phyloP scores from a whole-genome alignment of 164 flowering plant genomes.

The Aristolochia californica region DNA sequence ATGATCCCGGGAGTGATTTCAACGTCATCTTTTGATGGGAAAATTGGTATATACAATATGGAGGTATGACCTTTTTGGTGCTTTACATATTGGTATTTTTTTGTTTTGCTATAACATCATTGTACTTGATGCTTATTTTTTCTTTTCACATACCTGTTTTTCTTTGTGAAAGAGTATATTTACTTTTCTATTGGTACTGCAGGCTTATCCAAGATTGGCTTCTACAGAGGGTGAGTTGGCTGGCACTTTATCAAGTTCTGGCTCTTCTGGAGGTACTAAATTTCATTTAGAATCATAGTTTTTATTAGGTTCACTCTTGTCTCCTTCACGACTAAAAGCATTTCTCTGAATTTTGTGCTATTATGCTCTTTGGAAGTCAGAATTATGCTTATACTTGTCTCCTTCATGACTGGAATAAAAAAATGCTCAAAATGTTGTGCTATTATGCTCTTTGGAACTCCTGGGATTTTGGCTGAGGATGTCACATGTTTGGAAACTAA shows the following conservation, averaged over 20 bases:
- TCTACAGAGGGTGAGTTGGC: constrained; percentile 49
- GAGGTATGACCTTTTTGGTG: constrained; percentile 46
- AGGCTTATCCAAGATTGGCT: constrained; percentile 73
- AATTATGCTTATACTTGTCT: no score
- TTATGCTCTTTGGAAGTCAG: no score
- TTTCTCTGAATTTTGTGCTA: no score
- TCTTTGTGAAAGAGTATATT: neutral
- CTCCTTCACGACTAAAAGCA: no score
- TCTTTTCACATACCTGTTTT: neutral
- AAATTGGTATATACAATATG: constrained; percentile 84
- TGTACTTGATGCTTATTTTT: no score
- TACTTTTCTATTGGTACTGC: constrained; percentile 10
- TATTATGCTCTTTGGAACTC: no score
- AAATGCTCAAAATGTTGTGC: no score
- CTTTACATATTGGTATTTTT: neutral
- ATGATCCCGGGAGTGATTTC: constrained; percentile 92
- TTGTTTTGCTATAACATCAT: no score
- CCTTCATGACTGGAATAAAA: no score
- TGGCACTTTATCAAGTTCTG: constrained; percentile 8
- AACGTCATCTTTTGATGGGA: constrained; percentile 97
- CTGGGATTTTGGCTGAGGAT: no score
- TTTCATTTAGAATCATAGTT: neutral
- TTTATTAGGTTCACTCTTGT: no score
- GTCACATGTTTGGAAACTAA: no score
- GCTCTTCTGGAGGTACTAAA: constrained; percentile 26